phyloP scores from a whole-genome alignment of 768 basidiomycete species.

The Boletus sp. region DNA sequence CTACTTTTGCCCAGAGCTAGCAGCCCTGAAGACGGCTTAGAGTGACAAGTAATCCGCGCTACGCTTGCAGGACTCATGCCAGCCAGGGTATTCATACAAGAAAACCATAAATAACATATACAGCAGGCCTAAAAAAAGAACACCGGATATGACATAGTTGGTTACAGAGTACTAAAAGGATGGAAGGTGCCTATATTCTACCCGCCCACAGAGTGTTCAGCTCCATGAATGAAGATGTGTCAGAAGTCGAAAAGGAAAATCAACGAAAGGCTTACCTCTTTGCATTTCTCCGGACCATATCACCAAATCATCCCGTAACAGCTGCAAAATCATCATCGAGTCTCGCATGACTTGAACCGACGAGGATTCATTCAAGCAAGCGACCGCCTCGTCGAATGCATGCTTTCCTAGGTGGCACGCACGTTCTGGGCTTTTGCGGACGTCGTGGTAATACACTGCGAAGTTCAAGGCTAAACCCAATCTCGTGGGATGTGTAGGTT shows the following conservation, averaged over 20 bases:
- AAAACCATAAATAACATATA: constrained; percentile 14
- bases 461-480: constrained; percentile 89
- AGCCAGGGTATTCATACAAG: neutral
- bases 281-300: constrained; percentile 82
- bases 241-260: constrained; percentile 7
- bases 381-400: constrained; percentile 88
- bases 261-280: constrained; percentile 31
- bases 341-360: constrained; percentile 51
- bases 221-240: constrained; percentile 18
- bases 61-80: neutral
- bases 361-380: constrained; percentile 51
- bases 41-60: neutral
- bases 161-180: neutral
- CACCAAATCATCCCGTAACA: constrained; percentile 81
- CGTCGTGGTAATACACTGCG: constrained; percentile 91
- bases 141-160: neutral
- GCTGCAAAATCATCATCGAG: constrained; percentile 80
- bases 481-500: constrained; percentile 80
- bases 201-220: constrained; percentile 19
- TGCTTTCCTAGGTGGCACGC: constrained; percentile 90
- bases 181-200: constrained; percentile 6
- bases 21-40: neutral
- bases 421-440: constrained; percentile 78
- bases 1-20: constrained; percentile 73
- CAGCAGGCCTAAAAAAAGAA: neutral